phyloP scores from a whole-genome alignment of 2,329 filamentous ascomycete genomes.

The Macroventuria anomochaeta region DNA sequence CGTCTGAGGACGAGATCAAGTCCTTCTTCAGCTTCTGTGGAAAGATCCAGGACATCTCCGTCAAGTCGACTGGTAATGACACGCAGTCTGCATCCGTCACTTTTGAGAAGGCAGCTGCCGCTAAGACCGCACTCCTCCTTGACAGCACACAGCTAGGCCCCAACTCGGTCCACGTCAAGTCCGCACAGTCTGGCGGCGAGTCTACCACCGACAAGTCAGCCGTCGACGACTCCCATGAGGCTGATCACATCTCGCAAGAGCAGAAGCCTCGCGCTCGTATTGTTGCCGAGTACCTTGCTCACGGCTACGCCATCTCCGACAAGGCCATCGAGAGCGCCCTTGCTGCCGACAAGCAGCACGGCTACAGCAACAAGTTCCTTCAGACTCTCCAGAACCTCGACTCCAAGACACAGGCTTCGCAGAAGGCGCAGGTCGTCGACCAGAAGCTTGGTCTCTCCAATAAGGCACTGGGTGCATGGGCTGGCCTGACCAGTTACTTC shows the following conservation, averaged over 20 bases:
- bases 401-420: slow-evolving; percentile 82
- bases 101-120: slow-evolving; percentile 96
- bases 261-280: slow-evolving; percentile 96
- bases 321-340: slow-evolving; percentile 82
- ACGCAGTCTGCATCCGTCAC: slow-evolving; percentile 87
- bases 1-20: slow-evolving; percentile 86
- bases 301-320: slow-evolving; percentile 86
- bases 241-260: slow-evolving; percentile 84
- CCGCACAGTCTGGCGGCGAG: slow-evolving; percentile 71
- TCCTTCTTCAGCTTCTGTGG: slow-evolving; percentile 98
- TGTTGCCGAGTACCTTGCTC: slow-evolving; percentile 93
- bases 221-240: slow-evolving; percentile 56
- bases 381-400: slow-evolving; percentile 78
- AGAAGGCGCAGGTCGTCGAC: slow-evolving; percentile 84
- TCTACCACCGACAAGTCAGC: slow-evolving; percentile 66
- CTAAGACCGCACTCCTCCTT: slow-evolving; percentile 94
- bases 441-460: slow-evolving; percentile 81
- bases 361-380: slow-evolving; percentile 81
- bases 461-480: slow-evolving; percentile 71
- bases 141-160: slow-evolving; percentile 93
- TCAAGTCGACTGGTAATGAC: slow-evolving; percentile 69
- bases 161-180: slow-evolving; percentile 76
- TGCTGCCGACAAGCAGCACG: slow-evolving; percentile 87
- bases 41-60: slow-evolving; percentile 84
- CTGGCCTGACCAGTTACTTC: slow-evolving; percentile 84